Evolutionary conservation across 2,329 filamentous ascomycete species (phyloP).

Genomic region (Ophiostoma quercus): DNA sequence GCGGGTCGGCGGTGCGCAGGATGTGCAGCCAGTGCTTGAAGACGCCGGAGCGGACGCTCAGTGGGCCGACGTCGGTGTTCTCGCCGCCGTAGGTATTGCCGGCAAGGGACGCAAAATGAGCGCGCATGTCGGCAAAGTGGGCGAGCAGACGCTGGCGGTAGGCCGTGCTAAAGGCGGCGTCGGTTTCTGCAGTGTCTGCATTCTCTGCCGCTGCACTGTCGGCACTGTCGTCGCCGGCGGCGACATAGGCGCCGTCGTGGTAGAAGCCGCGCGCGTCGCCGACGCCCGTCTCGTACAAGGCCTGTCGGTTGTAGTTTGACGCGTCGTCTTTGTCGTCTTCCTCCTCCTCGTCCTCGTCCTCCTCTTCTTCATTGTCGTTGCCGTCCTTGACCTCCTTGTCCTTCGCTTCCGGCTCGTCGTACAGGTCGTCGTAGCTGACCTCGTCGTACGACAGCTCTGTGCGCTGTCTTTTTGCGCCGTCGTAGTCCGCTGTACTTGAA

Average conservation of each 20-base stretch:
- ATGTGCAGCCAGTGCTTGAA: slow-evolving; percentile 49
- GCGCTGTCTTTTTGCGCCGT: slow-evolving; percentile 28
- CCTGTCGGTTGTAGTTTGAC: slow-evolving; percentile 36
- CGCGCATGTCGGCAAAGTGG: slow-evolving; percentile 62
- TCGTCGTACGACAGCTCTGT: slow-evolving; percentile 31
- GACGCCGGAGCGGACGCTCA: slow-evolving; percentile 47
- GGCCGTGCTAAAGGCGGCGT: slow-evolving; percentile 48
- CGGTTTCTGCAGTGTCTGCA: slow-evolving; percentile 26
- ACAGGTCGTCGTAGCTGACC: slow-evolving; percentile 29
- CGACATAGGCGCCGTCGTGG: slow-evolving; percentile 73
- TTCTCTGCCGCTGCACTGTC: slow-evolving; percentile 22
- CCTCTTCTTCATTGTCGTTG: neutral
- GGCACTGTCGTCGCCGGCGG: slow-evolving; percentile 38
- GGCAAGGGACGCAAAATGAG: slow-evolving; percentile 46
- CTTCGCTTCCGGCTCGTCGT: slow-evolving; percentile 25
- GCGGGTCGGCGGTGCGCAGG: slow-evolving; percentile 50
- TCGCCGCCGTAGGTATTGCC: slow-evolving; percentile 38
- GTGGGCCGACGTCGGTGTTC: slow-evolving; percentile 51
- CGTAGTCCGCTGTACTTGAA: slow-evolving; percentile 29
- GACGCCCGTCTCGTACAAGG: slow-evolving; percentile 45
- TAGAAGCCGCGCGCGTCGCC: slow-evolving; percentile 62
- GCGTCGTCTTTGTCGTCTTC: slow-evolving; percentile 30
- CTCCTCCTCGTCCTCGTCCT: slow-evolving; percentile 14
- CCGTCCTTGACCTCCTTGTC: neutral
- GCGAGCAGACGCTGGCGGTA: slow-evolving; percentile 61